Percentiles rank a stretch among this genome's conserved stretches.
Conservation (phyloP, 2,329 filamentous ascomycete species). For the Colletotrichum sp. region DNA sequence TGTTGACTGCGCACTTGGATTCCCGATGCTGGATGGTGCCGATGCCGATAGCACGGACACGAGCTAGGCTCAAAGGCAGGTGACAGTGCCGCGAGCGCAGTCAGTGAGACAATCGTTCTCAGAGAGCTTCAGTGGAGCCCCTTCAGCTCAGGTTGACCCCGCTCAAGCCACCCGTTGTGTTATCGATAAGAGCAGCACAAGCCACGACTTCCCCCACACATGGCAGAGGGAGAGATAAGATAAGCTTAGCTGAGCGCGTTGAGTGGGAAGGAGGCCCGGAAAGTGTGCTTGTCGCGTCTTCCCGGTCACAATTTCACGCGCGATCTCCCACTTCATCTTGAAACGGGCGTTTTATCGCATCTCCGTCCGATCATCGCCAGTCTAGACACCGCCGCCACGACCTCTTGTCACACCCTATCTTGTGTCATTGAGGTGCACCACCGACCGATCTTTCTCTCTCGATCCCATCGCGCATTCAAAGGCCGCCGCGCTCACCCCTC, state of each 20-base stretch:
- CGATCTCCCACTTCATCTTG: background rate
- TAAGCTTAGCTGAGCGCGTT: conserved; percentile 8
- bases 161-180: background rate
- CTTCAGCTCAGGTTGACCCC: background rate
- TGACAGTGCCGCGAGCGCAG: background rate
- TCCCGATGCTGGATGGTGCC: background rate
- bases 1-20: background rate
- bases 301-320: conserved; percentile 3
- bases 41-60: background rate
- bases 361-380: background rate
- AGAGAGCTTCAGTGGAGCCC: background rate
- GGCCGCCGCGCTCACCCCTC: background rate
- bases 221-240: background rate
- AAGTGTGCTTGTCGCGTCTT: conserved; percentile 18
- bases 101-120: background rate
- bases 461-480: background rate
- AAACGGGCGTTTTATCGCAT: background rate
- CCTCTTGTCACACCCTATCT: background rate
- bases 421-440: background rate
- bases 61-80: background rate
- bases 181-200: conserved; percentile 1
- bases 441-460: background rate
- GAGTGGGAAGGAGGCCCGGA: conserved; percentile 4
- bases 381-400: background rate
- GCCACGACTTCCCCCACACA: conserved; percentile 1